Conservation (phyloP, 2,329 filamentous ascomycete genomes). For the Penicillium psychrosexuale region DNA sequence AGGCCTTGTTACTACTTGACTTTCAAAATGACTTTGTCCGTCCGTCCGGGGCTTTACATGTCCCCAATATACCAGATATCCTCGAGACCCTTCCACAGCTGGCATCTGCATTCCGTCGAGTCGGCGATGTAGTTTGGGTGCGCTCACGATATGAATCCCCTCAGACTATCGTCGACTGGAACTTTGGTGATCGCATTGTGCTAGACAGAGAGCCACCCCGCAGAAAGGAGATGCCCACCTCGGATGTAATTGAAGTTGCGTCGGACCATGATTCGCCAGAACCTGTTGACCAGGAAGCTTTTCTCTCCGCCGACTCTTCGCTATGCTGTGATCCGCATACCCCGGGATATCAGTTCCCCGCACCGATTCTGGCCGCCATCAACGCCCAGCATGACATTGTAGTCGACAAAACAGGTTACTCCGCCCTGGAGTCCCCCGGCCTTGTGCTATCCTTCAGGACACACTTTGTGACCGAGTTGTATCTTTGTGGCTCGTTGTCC, state of each 20-base stretch:
- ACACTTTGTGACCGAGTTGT: conserved; percentile 85
- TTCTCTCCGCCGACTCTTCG: conserved; percentile 35
- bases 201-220: conserved; percentile 30
- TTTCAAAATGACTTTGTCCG: conserved; percentile 87
- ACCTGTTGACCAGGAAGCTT: conserved; percentile 42
- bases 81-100: conserved; percentile 65
- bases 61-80: conserved; percentile 63
- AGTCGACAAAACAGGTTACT: conserved; percentile 75
- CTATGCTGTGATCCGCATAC: conserved; percentile 42
- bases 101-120: conserved; percentile 67
- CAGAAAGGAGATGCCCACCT: conserved; percentile 4
- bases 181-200: conserved; percentile 47
- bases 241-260: conserved; percentile 22
- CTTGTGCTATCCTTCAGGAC: conserved; percentile 75
- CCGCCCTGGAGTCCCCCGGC: conserved; percentile 73
- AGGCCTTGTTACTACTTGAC: conserved; percentile 78
- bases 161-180: conserved; percentile 54
- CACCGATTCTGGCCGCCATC: conserved; percentile 50
- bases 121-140: conserved; percentile 79
- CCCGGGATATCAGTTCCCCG: conserved; percentile 50
- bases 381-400: conserved; percentile 52
- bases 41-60: conserved; percentile 63
- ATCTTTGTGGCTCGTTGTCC: conserved; percentile 79
- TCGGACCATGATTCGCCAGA: conserved; percentile 21
- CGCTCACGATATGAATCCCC: conserved; percentile 68